Evolutionary conservation across 1,284 basidiomycete genomes (phyloP), one percentile per base, ranked within the genome.

Genomic region (Exobasidium rhododendri): DNA sequence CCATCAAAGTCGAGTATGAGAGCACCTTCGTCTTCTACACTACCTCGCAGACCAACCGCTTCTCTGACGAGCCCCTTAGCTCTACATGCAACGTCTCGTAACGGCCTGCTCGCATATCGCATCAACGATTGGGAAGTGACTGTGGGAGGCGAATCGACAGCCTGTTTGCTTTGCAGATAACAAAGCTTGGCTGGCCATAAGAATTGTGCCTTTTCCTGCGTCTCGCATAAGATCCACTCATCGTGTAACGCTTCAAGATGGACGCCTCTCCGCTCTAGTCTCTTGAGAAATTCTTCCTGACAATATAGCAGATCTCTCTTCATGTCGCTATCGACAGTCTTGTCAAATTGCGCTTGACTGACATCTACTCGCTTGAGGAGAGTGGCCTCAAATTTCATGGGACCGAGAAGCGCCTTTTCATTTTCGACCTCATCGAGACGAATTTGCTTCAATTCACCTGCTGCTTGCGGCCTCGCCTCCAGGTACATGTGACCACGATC

Each of bases 141-240:
- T 45, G 44, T 4, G 17, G 10, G 24, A 10, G 24, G 44, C 44
- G n/a, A n/a, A n/a, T n/a, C n/a, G n/a, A n/a, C n/a, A n/a, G n/a
- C n/a, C n/a, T n/a, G n/a, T n/a, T n/a, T n/a, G n/a, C 24, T 45
- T 4, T 45, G 44, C 3, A 45, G 44, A 45, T 24, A 28, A 50
- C 47, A 50, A 2, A 55, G 29, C 22, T 55, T 20, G 22, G 52
- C 29, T 44, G 52, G 52, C 52, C 52, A 55, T 4, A 55, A 13
- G 40, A 55, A 55, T 55, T 14, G 24, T 32, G 14, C 13, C 14
- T 22, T 31, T 31, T 35, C n/a, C 31, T 55, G 10, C 14, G 47
- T 50, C 47, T 50, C 47, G 47, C 52, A 55, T 26, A 31, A n/a
- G 14, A 55, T 44, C 52, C 52, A 55, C 2, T 55, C 52, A 26